These are phyloP conservation scores for Puccinia triticina DNA, from an alignment of 1,284 basidiomycete genomes.

Conservation along the genomic window DNA sequence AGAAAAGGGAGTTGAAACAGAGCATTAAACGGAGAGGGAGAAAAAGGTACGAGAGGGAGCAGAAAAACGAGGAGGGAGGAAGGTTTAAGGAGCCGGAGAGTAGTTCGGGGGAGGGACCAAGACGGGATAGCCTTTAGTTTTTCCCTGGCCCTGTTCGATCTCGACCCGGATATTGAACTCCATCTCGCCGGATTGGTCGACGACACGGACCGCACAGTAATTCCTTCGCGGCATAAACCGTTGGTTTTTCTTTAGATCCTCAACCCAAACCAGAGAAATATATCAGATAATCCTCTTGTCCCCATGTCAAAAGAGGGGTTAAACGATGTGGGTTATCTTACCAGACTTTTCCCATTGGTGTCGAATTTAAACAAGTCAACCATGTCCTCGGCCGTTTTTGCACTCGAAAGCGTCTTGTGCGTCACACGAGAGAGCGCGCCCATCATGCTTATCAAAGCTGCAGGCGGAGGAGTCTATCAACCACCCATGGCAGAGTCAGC, in stretches of 20 bases:
- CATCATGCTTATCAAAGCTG: slow-evolving; percentile 45
- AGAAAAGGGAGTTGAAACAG: not conserved
- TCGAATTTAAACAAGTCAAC: slow-evolving; percentile 37
- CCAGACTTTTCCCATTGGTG: slow-evolving; percentile 32
- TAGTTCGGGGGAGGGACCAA: slow-evolving; percentile 47
- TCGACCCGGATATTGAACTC: slow-evolving; percentile 88
- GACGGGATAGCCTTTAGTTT: slow-evolving; percentile 48
- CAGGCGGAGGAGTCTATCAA: slow-evolving; percentile 46
- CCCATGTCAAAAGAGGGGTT: not conserved
- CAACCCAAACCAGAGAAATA: not conserved
- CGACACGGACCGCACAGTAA: slow-evolving; percentile 78
- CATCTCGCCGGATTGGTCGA: slow-evolving; percentile 69
- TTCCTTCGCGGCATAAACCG: slow-evolving; percentile 82
- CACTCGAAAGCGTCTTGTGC: slow-evolving; percentile 34
- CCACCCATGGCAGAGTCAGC: not conserved
- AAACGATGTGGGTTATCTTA: not conserved
- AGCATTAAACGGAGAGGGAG: not conserved
- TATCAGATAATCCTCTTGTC: not conserved
- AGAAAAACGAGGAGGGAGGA: not conserved
- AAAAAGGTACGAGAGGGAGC: not conserved
- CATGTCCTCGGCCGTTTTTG: slow-evolving; percentile 46
- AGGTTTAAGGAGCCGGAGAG: not conserved
- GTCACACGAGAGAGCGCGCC: slow-evolving; percentile 26
- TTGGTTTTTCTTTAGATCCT: slow-evolving; percentile 49
- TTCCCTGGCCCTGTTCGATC: slow-evolving; percentile 59